Base-by-base conservation (phyloP, 768 basidiomycete species). In the Kwoniella europaea region DNA sequence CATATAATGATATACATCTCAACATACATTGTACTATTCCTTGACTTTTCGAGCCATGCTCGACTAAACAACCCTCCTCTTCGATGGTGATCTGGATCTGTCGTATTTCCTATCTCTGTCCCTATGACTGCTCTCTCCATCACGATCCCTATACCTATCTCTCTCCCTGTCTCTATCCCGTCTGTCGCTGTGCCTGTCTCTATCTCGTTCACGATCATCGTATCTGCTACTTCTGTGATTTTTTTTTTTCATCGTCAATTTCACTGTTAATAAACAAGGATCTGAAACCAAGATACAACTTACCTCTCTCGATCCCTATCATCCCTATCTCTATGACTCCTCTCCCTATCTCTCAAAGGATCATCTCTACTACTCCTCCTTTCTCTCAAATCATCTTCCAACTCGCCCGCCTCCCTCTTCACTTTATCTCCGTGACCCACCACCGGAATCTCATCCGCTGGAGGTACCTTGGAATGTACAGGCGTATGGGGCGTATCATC, bases 321-420 rank as follows among this genome's bases (percentile, higher is more conserved):
- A 56, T 75, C 68, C 20, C 70, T 56, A 44, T 71, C 74, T 56
- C 74, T 69, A 60, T 63, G 41, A 52, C 55, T 46, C 71, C 89
- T 86, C 67, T 86, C 90, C 88, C 69, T 89, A 88, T 85, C 84
- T 61, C 88, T 87, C 82, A 88, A 87, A 66, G 89, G 88, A 85
- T 84, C 62, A 87, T 72, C 44, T 69, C 75, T 13, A 72, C 66
- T 63, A 16, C 74, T 70, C 58, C 75, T 73, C 60, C 62, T 52
- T 55, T 79, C 78, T 59, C 71, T 73, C 27, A 81, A 56, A 56
- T 82, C 83, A 59, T 82, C 77, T n/a, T 72, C 71, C 56, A 82
- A 69, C 57, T 82, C 79, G 10, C 76, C 75, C 2, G 82, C 83
- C 57, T 82, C 81, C 20, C 81, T 63, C 68, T 82, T 78, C 46